A percentile compares a stretch with the other conserved stretches of the same genome.
phyloP scores from a whole-genome alignment of 495 filamentous ascomycete species.

The Daldinia vernicosa region DNA sequence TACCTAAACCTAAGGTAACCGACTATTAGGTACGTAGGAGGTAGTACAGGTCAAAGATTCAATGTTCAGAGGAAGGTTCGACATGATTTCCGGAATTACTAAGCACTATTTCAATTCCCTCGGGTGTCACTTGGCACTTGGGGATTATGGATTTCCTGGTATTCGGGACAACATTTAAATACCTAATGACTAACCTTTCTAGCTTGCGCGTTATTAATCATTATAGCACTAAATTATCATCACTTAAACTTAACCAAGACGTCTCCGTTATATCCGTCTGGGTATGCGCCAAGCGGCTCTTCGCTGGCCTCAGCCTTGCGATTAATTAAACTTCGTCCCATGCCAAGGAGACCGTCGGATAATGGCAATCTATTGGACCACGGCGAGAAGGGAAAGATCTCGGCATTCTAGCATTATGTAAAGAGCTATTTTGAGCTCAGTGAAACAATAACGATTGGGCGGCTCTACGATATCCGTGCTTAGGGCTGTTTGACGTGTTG shows the following conservation, averaged over 20 bases:
- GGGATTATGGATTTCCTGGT: neutral
- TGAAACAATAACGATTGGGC: constrained; percentile 26
- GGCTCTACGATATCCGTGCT: constrained; percentile 24
- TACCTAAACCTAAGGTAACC: too few relatives aligned
- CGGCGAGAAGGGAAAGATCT: neutral
- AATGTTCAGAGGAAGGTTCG: too few relatives aligned
- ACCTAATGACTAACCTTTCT: neutral
- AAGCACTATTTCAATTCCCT: neutral
- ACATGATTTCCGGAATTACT: neutral
- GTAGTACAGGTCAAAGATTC: too few relatives aligned
- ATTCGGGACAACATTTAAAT: constrained; percentile 1
- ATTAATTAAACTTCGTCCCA: constrained; percentile 1
- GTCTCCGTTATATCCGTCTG: constrained; percentile 7
- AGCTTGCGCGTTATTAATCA: neutral
- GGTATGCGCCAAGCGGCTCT: neutral
- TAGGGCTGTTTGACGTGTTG: constrained; percentile 31
- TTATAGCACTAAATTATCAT: neutral
- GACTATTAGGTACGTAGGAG: too few relatives aligned
- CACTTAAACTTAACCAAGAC: neutral
- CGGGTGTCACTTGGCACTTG: neutral
- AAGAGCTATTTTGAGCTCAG: constrained; percentile 19
- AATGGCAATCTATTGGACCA: neutral
- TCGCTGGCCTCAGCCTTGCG: neutral
- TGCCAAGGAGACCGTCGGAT: neutral
- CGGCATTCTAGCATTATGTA: neutral